Evolutionary conservation across 2,329 filamentous ascomycete species (phyloP).

Genomic region (Epichloe festucae): DNA sequence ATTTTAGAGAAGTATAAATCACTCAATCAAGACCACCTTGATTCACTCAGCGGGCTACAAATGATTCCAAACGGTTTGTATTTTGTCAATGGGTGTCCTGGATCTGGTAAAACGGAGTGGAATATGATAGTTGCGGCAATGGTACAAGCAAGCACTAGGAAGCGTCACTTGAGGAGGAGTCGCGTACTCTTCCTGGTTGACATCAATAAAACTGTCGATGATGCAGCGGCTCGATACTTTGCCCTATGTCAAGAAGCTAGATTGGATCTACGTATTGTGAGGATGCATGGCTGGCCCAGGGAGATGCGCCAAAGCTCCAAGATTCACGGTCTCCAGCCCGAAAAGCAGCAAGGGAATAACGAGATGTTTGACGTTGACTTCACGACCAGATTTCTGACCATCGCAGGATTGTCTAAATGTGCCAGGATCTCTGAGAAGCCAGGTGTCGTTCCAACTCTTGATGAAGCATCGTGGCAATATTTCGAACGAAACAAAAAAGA

Average conservation of each 20-base stretch:
- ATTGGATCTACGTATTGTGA: conserved; percentile 20
- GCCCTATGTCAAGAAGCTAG: conserved; percentile 23
- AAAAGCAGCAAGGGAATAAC: neutral
- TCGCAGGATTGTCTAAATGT: conserved; percentile 12
- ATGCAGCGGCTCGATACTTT: conserved; percentile 29
- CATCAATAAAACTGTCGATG: conserved; percentile 34
- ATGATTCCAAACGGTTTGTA: conserved; percentile 29
- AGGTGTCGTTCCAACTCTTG: conserved; percentile 24
- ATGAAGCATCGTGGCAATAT: conserved; percentile 29
- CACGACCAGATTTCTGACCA: conserved; percentile 21
- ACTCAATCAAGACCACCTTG: conserved; percentile 26
- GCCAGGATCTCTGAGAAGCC: conserved; percentile 6
- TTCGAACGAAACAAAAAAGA: conserved; percentile 20
- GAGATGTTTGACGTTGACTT: conserved; percentile 16
- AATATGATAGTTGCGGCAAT: conserved; percentile 28
- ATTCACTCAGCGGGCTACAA: conserved; percentile 21
- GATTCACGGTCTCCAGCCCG: conserved; percentile 11
- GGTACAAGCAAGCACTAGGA: conserved; percentile 19
- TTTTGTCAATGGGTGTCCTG: conserved; percentile 33
- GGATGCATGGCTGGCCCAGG: conserved; percentile 28
- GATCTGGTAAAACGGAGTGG: conserved; percentile 35
- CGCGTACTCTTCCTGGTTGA: conserved; percentile 33
- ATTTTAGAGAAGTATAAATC: conserved; percentile 17
- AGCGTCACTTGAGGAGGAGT: conserved; percentile 9
- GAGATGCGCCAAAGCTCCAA: conserved; percentile 20